Evolutionary conservation across 768 basidiomycete species (phyloP), one percentile per base, ranked within the genome.

Genomic region (Mycena maculata): DNA sequence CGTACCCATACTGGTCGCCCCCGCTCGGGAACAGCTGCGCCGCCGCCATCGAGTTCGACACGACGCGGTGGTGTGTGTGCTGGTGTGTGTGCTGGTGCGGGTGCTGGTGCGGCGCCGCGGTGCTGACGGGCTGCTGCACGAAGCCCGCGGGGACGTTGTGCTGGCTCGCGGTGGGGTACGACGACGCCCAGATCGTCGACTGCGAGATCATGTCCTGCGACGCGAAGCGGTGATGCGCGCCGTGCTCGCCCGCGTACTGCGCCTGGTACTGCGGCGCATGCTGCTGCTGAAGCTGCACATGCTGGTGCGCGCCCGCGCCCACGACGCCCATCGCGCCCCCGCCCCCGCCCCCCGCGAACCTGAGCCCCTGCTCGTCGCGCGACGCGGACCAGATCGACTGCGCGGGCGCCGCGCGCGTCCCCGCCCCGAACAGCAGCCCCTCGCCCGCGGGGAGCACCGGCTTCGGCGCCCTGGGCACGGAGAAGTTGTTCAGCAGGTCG

Each of bases 311-410:
- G n/a, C n/a, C n/a, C 60, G 65, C 36, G 60, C 58, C 2, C 33
- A 36, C 45, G 3, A 41, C 28, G 25, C 42, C 61, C 7, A 16
- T 31, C 10, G 39, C 55, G 1, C 0, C 38, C 8, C 28, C 45
- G 16, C 53, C 30, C 12, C 25, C 50, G 12, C 66, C 52, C 11
- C 60, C 55, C 7, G 54, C 30, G 20, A 67, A 64, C 59, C 58
- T 61, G 38, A 71, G 41, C 18, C 69, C 69, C 25, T 55, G 65
- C 53, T 70, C 69, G 16, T 70, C 69, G 27, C 58, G 45, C 23
- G 69, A 65, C 23, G 69, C 69, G 6, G 69, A 66, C 69, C 69
- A 70, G 25, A 70, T 70, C 65, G 69, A 70, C 47, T 66, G 69
- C 42, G 53, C 20, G 9, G 52, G 44, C 20, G 54, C 55, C 23